A percentile compares a stretch with the other conserved stretches of the same genome.
phyloP scores from a whole-genome alignment of 371 early-diverging fungal genomes.

The Phascolomyces articulosus region DNA sequence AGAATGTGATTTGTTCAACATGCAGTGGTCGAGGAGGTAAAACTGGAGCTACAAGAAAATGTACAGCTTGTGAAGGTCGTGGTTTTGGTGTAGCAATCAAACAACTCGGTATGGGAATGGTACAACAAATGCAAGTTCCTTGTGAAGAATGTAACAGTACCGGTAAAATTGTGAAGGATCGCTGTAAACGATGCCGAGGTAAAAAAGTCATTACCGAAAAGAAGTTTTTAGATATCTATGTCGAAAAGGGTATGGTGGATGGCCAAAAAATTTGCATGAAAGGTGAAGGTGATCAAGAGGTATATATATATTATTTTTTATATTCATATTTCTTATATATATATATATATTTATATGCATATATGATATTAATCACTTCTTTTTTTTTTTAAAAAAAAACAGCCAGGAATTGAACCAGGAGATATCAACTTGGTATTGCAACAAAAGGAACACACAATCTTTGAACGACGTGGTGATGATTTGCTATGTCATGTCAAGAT shows the following conservation, averaged over 20 bases:
- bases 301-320: conserved; percentile 4
- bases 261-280: conserved; percentile 89
- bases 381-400: neutral
- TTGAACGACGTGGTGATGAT: conserved; percentile 80
- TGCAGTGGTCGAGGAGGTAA: conserved; percentile 55
- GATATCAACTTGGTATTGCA: conserved; percentile 87
- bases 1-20: conserved; percentile 64
- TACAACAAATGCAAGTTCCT: conserved; percentile 90
- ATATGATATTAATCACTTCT: neutral
- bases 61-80: conserved; percentile 86
- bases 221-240: conserved; percentile 87
- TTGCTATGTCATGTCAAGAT: conserved; percentile 62
- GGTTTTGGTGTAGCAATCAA: conserved; percentile 89
- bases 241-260: conserved; percentile 91
- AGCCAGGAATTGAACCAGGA: conserved; percentile 73
- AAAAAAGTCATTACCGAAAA: conserved; percentile 81
- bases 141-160: conserved; percentile 73
- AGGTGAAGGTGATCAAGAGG: conserved; percentile 90
- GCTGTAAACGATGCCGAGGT: conserved; percentile 88
- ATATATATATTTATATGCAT: no score
- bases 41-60: conserved; percentile 71
- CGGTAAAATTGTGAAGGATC: conserved; percentile 81
- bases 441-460: conserved; percentile 80
- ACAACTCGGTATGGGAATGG: conserved; percentile 93
- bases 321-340: neutral